Evolutionary conservation across 2,329 filamentous ascomycete species (phyloP), one percentile per base, ranked within the genome.

Genomic region (Epichloe glyceriae): DNA sequence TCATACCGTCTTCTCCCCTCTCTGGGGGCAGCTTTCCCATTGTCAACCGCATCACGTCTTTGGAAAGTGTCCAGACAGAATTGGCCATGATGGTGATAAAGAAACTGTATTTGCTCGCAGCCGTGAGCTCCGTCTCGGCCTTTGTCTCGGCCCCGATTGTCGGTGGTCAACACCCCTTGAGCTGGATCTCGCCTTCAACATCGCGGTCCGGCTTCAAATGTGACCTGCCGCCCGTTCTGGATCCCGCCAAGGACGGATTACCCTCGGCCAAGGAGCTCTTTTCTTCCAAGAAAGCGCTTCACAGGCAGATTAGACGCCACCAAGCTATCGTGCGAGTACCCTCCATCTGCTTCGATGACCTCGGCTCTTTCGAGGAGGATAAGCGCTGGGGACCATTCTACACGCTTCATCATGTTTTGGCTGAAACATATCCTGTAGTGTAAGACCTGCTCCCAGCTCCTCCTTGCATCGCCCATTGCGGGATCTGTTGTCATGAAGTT

Each of bases 271-370:
- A 56, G 0, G 54, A 60, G 10, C 56, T 70, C 2, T 70, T 70
- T 47, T 60, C 59, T 0, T 62, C 62, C 40, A 49, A 61, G 11
- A 59, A 62, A 7, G 67, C 68, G 1, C 53, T 70, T 5, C 52
- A 58, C 2, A 70, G 58, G 39, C 73, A 75, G 56, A 68, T 78
- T 38, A 56, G 66, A 41, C 70, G 76, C 2, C 72, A 79, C 51
- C 75, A 76, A 19, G 72, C 71, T 6, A 71, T 82, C 4, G 78
- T 81, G 12, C 69, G 72, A 51, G 71, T 82, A 41, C 72, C 74
- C 0, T 74, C 76, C 0, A 64, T 80, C 41, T 77, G 71, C 43
- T 80, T 73, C 54, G 78, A 82, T 52, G 75, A 80, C 52, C 70
- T 78, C 46, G 76, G 76, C 4, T 62, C 67, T 3, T 70, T 79